phyloP scores from a whole-genome alignment of 805 yeast genomes.

The Schwanniomyces vanrijiae region DNA sequence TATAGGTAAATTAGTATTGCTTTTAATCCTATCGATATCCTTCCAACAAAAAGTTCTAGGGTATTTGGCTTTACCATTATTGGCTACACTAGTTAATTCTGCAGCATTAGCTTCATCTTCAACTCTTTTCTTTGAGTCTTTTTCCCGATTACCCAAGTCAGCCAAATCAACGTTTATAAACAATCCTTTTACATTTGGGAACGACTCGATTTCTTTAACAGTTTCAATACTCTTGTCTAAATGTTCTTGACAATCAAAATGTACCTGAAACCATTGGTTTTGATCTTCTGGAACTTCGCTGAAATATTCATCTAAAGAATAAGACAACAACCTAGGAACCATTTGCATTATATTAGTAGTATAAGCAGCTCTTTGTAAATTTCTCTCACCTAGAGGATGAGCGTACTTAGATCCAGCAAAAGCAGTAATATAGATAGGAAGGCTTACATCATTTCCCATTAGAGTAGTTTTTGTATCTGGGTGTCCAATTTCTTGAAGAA shows the following conservation, averaged over 20 bases:
- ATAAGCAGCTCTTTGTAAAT: constrained; percentile 28
- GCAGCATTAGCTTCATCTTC: constrained; percentile 16
- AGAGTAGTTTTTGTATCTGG: constrained; percentile 20
- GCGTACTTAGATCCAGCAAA: constrained; percentile 42
- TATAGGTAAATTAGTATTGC: constrained; percentile 59
- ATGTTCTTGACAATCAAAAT: constrained; percentile 28
- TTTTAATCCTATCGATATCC: constrained; percentile 57
- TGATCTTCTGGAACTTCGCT: constrained; percentile 21
- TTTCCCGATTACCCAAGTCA: constrained; percentile 49
- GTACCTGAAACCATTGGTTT: constrained; percentile 31
- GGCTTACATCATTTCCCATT: constrained; percentile 23
- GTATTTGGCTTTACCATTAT: constrained; percentile 2
- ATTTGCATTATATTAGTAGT: constrained; percentile 30
- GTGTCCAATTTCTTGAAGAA: constrained; percentile 25
- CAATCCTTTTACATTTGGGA: constrained; percentile 40
- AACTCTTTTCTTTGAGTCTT: constrained; percentile 38
- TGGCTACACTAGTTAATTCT: constrained; percentile 4
- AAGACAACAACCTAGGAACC: constrained; percentile 30
- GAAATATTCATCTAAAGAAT: constrained; percentile 23
- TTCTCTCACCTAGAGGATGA: constrained; percentile 37
- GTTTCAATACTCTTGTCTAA: constrained; percentile 16
- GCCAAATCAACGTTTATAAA: constrained; percentile 56
- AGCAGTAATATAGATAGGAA: constrained; percentile 46
- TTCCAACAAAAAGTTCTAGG: constrained; percentile 53
- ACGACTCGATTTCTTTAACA: constrained; percentile 28